Percentiles rank a stretch among this genome's conserved stretches.
These are phyloP conservation scores for Phytopythium delawarense DNA, from an alignment of 352 stramenopile genomes.

Conservation along the genomic window DNA sequence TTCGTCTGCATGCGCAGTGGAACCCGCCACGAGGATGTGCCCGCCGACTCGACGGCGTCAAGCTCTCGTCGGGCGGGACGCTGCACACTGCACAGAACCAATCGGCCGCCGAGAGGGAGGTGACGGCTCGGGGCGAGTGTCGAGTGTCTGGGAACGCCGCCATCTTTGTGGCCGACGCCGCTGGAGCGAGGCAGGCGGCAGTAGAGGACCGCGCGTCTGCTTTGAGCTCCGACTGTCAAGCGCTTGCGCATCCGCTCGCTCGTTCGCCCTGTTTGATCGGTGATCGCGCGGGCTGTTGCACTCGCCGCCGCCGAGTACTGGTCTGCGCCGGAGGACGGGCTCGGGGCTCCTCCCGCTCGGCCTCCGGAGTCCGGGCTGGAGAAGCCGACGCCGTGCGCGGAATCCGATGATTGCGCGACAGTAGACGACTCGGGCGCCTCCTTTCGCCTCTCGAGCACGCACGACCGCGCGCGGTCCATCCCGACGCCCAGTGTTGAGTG, in stretches of 20 bases:
- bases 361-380: not conserved
- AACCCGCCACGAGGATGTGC: not conserved
- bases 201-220: too few species aligned
- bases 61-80: too few species aligned
- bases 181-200: too few species aligned
- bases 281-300: not conserved
- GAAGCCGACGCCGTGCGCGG: not conserved
- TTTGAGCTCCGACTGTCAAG: not conserved
- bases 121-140: too few species aligned
- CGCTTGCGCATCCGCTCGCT: not conserved
- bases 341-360: too few species aligned
- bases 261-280: not conserved
- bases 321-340: not conserved
- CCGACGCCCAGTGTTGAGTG: not conserved
- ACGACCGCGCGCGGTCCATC: not conserved
- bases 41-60: not conserved
- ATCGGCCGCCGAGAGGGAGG: too few species aligned
- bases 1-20: not conserved
- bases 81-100: too few species aligned
- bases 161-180: too few species aligned
- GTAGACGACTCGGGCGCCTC: not conserved
- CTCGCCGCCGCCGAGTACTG: not conserved
- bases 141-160: too few species aligned
- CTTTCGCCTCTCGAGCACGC: not conserved
- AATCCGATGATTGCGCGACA: conserved; percentile 7